phyloP scores from a whole-genome alignment of 352 stramenopile genomes.

The Aphanomyces cochlioides region DNA sequence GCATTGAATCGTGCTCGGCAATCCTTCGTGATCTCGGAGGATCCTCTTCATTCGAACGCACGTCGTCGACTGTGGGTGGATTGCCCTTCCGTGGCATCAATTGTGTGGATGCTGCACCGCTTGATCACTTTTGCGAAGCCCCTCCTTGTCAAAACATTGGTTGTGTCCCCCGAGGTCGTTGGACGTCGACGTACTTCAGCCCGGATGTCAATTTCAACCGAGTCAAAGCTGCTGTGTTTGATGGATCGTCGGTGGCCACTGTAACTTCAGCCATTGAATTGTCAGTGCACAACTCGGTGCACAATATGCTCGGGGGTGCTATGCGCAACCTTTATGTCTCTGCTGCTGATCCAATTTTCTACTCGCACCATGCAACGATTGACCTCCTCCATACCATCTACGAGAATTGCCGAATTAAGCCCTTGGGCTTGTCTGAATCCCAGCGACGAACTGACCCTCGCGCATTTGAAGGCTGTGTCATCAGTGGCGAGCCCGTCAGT shows the following conservation, averaged over 20 bases:
- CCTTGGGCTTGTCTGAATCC: constrained; percentile 14
- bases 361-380: constrained; percentile 26
- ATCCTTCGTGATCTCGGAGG: constrained; percentile 35
- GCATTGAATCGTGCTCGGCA: constrained; percentile 35
- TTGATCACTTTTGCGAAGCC: constrained; percentile 12
- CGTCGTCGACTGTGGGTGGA: neutral
- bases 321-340: constrained; percentile 26
- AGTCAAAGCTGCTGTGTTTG: constrained; percentile 19
- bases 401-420: constrained; percentile 7
- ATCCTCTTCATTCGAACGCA: neutral
- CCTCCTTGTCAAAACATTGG: neutral
- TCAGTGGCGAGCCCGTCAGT: neutral
- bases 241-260: neutral
- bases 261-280: constrained; percentile 25
- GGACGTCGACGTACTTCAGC: constrained; percentile 22
- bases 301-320: constrained; percentile 19
- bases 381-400: constrained; percentile 26
- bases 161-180: constrained; percentile 23
- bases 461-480: constrained; percentile 24
- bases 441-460: neutral
- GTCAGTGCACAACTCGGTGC: constrained; percentile 27
- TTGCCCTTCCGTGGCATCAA: neutral
- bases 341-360: constrained; percentile 27
- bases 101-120: neutral
- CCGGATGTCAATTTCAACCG: constrained; percentile 31